These are phyloP conservation scores for Yamadazyma laniorum DNA, from an alignment of 805 yeast genomes.

Conservation along the genomic window DNA sequence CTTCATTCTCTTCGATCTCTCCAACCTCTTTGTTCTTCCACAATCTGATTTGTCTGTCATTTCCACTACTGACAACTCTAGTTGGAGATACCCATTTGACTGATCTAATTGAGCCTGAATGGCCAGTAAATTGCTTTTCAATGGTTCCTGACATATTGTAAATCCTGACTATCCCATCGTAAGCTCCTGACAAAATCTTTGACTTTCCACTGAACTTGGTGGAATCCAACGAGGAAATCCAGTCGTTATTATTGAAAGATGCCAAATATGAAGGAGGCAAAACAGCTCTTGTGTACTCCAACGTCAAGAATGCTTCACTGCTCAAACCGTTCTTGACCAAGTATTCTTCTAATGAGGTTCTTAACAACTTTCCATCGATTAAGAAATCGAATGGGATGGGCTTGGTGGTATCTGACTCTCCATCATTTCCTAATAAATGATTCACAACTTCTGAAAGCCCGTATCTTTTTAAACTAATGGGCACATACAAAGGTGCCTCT, in stretches of 20 bases:
- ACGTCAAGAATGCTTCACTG: slow-evolving; percentile 69
- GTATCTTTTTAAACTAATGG: slow-evolving; percentile 78
- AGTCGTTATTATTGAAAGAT: slow-evolving; percentile 88
- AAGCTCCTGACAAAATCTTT: slow-evolving; percentile 80
- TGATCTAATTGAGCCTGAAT: slow-evolving; percentile 79
- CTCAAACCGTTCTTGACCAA: slow-evolving; percentile 74
- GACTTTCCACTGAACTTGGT: slow-evolving; percentile 42
- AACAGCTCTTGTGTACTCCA: slow-evolving; percentile 90
- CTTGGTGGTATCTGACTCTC: slow-evolving; percentile 39
- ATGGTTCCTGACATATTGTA: slow-evolving; percentile 82
- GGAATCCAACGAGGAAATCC: slow-evolving; percentile 80
- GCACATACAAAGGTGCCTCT: slow-evolving; percentile 84
- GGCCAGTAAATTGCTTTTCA: slow-evolving; percentile 80
- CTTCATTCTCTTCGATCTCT: slow-evolving; percentile 27
- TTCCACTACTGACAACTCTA: slow-evolving; percentile 79
- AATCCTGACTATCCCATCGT: slow-evolving; percentile 91
- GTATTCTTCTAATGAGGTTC: slow-evolving; percentile 78
- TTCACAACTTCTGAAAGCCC: slow-evolving; percentile 95
- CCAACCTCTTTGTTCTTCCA: slow-evolving; percentile 68
- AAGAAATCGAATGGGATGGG: slow-evolving; percentile 92
- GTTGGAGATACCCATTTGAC: slow-evolving; percentile 77
- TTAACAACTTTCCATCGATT: slow-evolving; percentile 77
- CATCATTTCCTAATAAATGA: slow-evolving; percentile 58
- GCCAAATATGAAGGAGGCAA: slow-evolving; percentile 92
- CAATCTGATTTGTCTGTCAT: slow-evolving; percentile 82